Percentiles rank a stretch among this genome's conserved stretches.
Conservation (phyloP, 2,329 filamentous ascomycete genomes). For the Penicillium sp. region DNA sequence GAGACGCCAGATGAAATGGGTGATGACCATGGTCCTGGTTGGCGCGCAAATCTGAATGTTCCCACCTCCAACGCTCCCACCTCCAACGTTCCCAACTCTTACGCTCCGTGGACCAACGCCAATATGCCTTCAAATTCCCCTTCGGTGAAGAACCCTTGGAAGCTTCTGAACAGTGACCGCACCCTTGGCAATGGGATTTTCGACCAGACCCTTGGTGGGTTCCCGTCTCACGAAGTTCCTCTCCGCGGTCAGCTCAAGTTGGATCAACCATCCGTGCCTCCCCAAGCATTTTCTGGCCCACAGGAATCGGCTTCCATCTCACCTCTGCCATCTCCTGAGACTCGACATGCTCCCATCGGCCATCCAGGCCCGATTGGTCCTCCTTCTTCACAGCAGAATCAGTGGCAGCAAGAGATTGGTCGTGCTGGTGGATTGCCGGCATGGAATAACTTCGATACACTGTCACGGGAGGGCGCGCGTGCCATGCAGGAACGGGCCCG, state of each 20-base stretch:
- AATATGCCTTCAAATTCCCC: slow-evolving; percentile 44
- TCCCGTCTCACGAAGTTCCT: slow-evolving; percentile 52
- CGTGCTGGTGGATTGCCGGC: slow-evolving; percentile 37
- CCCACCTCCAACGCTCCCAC: slow-evolving; percentile 41
- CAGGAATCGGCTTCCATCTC: slow-evolving; percentile 44
- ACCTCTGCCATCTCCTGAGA: slow-evolving; percentile 49
- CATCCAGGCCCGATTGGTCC: slow-evolving; percentile 56
- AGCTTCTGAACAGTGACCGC: slow-evolving; percentile 60
- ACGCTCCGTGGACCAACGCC: slow-evolving; percentile 46
- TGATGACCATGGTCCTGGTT: slow-evolving; percentile 45
- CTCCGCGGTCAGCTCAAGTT: slow-evolving; percentile 50
- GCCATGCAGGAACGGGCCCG: slow-evolving; percentile 50
- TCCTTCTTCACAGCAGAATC: slow-evolving; percentile 45
- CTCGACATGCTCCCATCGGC: slow-evolving; percentile 46
- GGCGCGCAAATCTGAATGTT: slow-evolving; percentile 47
- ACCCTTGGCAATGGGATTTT: slow-evolving; percentile 70
- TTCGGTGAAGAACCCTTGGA: slow-evolving; percentile 62
- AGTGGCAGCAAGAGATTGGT: slow-evolving; percentile 41
- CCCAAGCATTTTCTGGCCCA: slow-evolving; percentile 41
- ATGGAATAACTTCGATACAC: slow-evolving; percentile 54
- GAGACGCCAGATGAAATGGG: slow-evolving; percentile 38
- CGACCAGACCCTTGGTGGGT: slow-evolving; percentile 58
- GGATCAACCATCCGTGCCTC: slow-evolving; percentile 46
- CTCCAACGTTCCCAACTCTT: slow-evolving; percentile 43
- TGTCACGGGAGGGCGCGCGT: slow-evolving; percentile 48